Percentiles rank a stretch among this genome's conserved stretches.
phyloP scores from a whole-genome alignment of 805 yeast species.

The Cyberlindnera xylosilytica region DNA sequence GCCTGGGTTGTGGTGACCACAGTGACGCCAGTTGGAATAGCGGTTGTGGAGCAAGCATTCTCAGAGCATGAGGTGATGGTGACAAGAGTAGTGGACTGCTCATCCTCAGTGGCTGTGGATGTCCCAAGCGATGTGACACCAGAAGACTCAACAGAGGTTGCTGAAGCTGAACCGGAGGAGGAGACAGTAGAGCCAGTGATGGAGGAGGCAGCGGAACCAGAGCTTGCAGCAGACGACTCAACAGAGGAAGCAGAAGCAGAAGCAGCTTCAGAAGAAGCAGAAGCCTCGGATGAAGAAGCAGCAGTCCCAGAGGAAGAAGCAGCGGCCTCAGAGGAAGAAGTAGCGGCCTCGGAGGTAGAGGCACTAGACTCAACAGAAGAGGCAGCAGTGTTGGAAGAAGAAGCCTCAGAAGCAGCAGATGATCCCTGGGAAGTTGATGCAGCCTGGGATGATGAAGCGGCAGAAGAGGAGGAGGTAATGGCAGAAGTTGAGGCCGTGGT shows the following conservation, averaged over 20 bases:
- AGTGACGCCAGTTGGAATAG: slow-evolving; percentile 1
- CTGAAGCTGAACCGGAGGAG: not conserved
- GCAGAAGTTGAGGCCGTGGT: not conserved
- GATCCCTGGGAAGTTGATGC: too few relatives aligned
- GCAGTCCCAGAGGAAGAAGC: not conserved
- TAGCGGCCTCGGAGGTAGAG: too few relatives aligned
- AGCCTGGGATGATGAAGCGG: too few relatives aligned
- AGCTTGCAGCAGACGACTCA: not conserved
- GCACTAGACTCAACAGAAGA: too few relatives aligned
- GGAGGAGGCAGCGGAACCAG: not conserved
- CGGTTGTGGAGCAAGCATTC: not conserved
- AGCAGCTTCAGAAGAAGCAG: not conserved
- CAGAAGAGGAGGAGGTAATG: too few relatives aligned
- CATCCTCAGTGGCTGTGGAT: slow-evolving; percentile 9
- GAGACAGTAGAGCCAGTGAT: not conserved
- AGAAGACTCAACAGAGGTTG: too few relatives aligned
- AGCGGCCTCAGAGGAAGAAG: not conserved
- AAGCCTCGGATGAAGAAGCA: not conserved
- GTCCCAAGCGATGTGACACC: not conserved
- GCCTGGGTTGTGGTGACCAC: slow-evolving; percentile 1
- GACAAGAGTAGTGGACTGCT: slow-evolving; percentile 10
- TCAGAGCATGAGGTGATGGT: slow-evolving; percentile 3
- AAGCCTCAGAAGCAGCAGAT: too few relatives aligned
- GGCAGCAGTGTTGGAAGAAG: too few relatives aligned
- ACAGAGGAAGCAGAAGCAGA: not conserved